These are phyloP conservation scores for Euphrasia arctica DNA, from an alignment of 305 asterid species.

Conservation along the genomic window DNA sequence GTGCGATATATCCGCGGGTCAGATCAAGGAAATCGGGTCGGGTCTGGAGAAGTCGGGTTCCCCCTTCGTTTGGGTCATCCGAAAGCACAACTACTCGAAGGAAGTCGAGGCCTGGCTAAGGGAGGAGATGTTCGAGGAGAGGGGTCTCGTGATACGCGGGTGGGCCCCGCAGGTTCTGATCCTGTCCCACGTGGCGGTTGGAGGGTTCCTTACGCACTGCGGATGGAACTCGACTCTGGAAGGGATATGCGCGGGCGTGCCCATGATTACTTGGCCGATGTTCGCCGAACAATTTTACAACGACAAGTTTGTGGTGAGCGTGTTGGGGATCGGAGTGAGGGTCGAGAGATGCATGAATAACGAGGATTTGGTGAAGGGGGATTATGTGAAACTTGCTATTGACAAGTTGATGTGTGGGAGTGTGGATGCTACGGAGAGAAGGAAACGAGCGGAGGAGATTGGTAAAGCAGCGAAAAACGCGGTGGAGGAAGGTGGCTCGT, in stretches of 20 bases:
- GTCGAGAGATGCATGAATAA: conserved; percentile 12
- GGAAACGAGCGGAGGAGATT: conserved; percentile 28
- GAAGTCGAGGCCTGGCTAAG: conserved; percentile 45
- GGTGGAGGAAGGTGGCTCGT: conserved; percentile 40
- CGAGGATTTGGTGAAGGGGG: conserved; percentile 26
- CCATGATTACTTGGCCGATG: conserved; percentile 67
- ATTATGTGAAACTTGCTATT: conserved; percentile 29
- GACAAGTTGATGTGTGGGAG: conserved; percentile 35
- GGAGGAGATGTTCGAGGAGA: conserved; percentile 42
- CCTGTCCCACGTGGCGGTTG: conserved; percentile 41
- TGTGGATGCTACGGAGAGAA: conserved; percentile 33
- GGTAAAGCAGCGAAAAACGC: conserved; percentile 37
- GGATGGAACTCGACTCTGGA: conserved; percentile 73
- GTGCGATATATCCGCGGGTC: conserved; percentile 27
- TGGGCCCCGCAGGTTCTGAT: conserved; percentile 72
- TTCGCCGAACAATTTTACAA: conserved; percentile 62
- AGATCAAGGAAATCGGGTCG: conserved; percentile 35
- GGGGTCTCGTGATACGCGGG: conserved; percentile 46
- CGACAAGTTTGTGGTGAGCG: conserved; percentile 39
- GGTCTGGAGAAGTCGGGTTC: conserved; percentile 32
- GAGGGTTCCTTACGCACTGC: conserved; percentile 60
- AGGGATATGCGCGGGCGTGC: conserved; percentile 40
- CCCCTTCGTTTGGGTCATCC: conserved; percentile 52
- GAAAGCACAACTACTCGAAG: conserved; percentile 22
- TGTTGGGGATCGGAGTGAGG: conserved; percentile 41